A percentile compares a stretch with the other conserved stretches of the same genome.
Evolutionary conservation across 2,329 filamentous ascomycete genomes (phyloP).

Genomic region (Lachnellula suecica): DNA sequence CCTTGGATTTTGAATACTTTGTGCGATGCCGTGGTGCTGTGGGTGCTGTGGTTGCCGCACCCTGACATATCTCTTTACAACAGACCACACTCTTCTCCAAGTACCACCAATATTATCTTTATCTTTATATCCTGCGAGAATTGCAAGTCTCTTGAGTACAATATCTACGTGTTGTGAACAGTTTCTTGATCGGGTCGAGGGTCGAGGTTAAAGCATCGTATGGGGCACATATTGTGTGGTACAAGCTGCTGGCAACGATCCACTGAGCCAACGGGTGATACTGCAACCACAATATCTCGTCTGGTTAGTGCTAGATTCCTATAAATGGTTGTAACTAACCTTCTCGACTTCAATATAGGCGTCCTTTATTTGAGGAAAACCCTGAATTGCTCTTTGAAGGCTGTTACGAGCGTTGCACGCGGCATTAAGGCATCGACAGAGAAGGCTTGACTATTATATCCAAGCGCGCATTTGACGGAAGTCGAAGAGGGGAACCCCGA

Average conservation of each 20-base stretch:
- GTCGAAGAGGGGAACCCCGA: slow-evolving; percentile 16
- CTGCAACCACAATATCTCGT: slow-evolving; percentile 13
- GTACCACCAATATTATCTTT: no score
- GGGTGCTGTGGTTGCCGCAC: no score
- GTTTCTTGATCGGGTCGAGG: slow-evolving; percentile 5
- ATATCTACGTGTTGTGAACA: slow-evolving; percentile 28
- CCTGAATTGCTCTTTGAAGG: slow-evolving; percentile 11
- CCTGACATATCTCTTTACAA: no score
- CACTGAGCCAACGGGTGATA: slow-evolving; percentile 13
- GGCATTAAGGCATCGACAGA: slow-evolving; percentile 11
- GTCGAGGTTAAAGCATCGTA: slow-evolving; percentile 10
- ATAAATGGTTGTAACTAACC: slow-evolving; percentile 25
- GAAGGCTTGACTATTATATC: slow-evolving; percentile 14
- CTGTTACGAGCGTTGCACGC: slow-evolving; percentile 12
- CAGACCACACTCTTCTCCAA: no score
- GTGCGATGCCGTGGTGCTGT: no score
- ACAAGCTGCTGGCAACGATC: slow-evolving; percentile 19
- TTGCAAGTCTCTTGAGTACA: slow-evolving; percentile 7
- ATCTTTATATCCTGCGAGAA: no score
- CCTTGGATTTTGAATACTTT: no score
- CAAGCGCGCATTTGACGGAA: slow-evolving; percentile 20
- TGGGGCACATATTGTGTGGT: slow-evolving; percentile 1
- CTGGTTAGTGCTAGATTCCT: slow-evolving; percentile 52
- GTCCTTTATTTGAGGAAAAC: slow-evolving; percentile 6
- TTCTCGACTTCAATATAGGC: slow-evolving; percentile 16